Base-by-base conservation (phyloP, 192 early-diverging fungal species). In the Podila horticola region DNA sequence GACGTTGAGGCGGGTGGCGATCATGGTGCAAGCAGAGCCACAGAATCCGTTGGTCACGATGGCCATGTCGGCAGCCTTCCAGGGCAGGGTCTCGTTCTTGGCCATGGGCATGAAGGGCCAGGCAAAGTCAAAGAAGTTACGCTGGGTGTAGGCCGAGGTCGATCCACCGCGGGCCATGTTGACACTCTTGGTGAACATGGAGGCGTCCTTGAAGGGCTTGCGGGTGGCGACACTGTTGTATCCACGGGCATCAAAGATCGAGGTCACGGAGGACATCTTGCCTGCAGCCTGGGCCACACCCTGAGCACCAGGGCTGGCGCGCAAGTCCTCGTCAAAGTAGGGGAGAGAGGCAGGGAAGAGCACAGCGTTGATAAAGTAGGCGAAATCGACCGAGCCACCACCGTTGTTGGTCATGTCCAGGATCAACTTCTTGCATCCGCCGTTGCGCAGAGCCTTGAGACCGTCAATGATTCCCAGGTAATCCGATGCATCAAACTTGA, bases 321-420 rank as follows among this genome's bases (percentile, higher is more conserved):
- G 67, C 41, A 74, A 30, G 45, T 84, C 75, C 48, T 76, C 58
- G n/a, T 68, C 75, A 24, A 79, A 72, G 28, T 74, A 79, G 10
- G 83, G 75, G 59, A 71, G 64, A 8, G 59, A 57, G 50, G 66
- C 58, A 48, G 83, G 83, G 64, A 84, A 84, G 68, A 84, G 74
- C 6, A 79, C 29, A 6, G 52, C 22, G 51, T 84, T 84, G 66
- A 84, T 38, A 66, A 84, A 84, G 69, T 84, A 79, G 50, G 75
- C 64, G 28, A 84, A 64, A 31, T 74, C 62, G 12, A 72, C 75
- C 12, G 64, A 70, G 36, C 82, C 82, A 61, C 82, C 82, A 58
- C 75, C 75, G 19, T 84, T 84, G 69, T 84, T 84, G 68, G 83
- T 74, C 83, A 84, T 69, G 67, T 84, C 83, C 31, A 84, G 66